These are phyloP conservation scores for Macrophomina tecta DNA, from an alignment of 2,329 filamentous ascomycete genomes.

Conservation along the genomic window DNA sequence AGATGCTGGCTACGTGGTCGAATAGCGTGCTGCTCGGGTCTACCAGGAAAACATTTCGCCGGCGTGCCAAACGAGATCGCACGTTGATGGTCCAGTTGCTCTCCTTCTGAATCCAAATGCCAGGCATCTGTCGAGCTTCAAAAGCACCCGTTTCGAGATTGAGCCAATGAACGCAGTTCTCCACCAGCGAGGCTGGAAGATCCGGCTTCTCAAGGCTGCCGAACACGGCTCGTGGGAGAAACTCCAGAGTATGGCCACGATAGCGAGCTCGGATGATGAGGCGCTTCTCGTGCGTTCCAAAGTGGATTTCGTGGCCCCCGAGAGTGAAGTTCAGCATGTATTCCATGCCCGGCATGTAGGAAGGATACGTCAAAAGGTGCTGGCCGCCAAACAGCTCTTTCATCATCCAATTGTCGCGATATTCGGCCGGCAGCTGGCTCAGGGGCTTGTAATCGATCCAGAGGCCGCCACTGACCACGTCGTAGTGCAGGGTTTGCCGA, in stretches of 20 bases:
- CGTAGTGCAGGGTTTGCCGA: slow-evolving; percentile 49
- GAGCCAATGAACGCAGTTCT: slow-evolving; percentile 66
- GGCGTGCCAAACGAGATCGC: slow-evolving; percentile 34
- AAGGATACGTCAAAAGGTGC: slow-evolving; percentile 60
- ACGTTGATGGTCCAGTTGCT: slow-evolving; percentile 52
- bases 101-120: slow-evolving; percentile 47
- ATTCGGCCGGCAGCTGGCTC: slow-evolving; percentile 60
- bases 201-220: slow-evolving; percentile 42
- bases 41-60: slow-evolving; percentile 48
- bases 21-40: slow-evolving; percentile 56
- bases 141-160: slow-evolving; percentile 54
- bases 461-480: slow-evolving; percentile 56
- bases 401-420: slow-evolving; percentile 53
- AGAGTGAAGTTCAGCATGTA: slow-evolving; percentile 52
- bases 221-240: slow-evolving; percentile 43
- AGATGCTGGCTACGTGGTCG: slow-evolving; percentile 50
- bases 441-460: slow-evolving; percentile 57
- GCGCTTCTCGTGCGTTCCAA: slow-evolving; percentile 54
- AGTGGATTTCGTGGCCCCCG: slow-evolving; percentile 56
- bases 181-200: slow-evolving; percentile 58
- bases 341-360: slow-evolving; percentile 59
- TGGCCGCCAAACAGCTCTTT: slow-evolving; percentile 61
- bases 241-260: slow-evolving; percentile 39
- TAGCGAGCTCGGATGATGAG: slow-evolving; percentile 54
- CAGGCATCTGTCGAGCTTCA: slow-evolving; percentile 57